These are phyloP conservation scores for Aspergillus homomorphus DNA, from an alignment of 495 filamentous ascomycete species.

Conservation along the genomic window DNA sequence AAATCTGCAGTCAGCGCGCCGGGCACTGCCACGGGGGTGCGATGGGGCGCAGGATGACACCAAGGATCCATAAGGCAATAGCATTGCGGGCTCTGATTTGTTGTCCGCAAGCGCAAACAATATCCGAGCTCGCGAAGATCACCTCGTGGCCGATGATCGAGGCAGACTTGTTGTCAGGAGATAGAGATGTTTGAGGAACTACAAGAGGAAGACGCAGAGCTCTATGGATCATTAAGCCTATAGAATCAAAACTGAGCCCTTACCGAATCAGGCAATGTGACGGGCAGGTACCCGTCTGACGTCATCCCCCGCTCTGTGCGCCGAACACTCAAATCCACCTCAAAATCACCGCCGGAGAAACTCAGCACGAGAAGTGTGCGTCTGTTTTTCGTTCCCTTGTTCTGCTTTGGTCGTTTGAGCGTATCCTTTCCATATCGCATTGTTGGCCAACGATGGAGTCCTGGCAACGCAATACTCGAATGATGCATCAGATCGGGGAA, in stretches of 20 bases:
- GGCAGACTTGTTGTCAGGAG: background rate
- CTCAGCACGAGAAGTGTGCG: conserved; percentile 11
- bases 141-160: background rate
- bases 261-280: background rate
- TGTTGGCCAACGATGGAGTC: conserved; percentile 20
- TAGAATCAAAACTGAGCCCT: background rate
- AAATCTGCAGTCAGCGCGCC: background rate
- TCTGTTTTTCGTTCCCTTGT: conserved; percentile 2
- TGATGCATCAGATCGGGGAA: conserved; percentile 32
- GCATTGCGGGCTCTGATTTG: background rate
- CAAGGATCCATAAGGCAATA: background rate
- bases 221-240: background rate
- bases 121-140: background rate
- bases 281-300: conserved; percentile 1
- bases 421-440: background rate
- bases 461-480: conserved; percentile 29
- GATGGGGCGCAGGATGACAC: background rate
- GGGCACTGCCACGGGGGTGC: conserved; percentile 5
- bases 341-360: background rate
- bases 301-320: conserved; percentile 3
- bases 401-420: background rate
- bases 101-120: background rate
- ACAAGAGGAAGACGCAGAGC: background rate
- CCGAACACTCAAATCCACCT: background rate
- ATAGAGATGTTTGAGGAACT: no score